Evolutionary conservation across 306 rosid species (phyloP).

Genomic region (Boehmeria nivea): DNA sequence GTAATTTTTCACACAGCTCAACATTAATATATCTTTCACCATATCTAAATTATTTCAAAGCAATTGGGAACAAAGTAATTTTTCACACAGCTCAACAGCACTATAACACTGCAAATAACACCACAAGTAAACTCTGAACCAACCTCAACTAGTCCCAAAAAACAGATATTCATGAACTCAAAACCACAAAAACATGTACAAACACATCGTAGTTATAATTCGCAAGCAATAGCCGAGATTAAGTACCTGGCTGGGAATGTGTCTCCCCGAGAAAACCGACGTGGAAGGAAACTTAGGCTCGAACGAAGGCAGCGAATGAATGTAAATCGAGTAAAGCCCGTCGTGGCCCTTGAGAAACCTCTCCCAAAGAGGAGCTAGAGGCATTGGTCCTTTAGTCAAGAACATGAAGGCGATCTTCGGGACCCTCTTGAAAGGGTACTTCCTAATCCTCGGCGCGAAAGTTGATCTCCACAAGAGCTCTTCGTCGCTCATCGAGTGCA

Average conservation of each 20-base stretch:
- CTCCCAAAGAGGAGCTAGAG: conserved; percentile 92
- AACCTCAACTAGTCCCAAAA: no score
- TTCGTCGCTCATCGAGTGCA: conserved; percentile 69
- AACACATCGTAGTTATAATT: no score
- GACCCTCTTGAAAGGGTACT: conserved; percentile 69
- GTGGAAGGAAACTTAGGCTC: conserved; percentile 46
- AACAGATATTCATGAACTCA: no score
- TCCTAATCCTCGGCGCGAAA: conserved; percentile 46
- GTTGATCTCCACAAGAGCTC: conserved; percentile 85
- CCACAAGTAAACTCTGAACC: no score
- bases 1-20: no score
- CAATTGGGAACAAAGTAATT: no score
- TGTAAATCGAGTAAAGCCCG: conserved; percentile 50
- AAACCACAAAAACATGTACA: no score
- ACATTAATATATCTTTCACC: no score
- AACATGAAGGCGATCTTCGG: conserved; percentile 95
- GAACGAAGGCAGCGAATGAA: conserved; percentile 82
- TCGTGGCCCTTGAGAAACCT: conserved; percentile 79
- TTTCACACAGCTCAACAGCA: no score
- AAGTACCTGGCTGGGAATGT: conserved; percentile 89
- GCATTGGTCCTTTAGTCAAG: conserved; percentile 90
- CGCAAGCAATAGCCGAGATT: conserved; percentile 1
- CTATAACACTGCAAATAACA: no score
- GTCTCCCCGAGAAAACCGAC: conserved; percentile 65
- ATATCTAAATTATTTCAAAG: no score